Conservation (phyloP, 768 basidiomycete genomes). For the Phylloporus arenicola region DNA sequence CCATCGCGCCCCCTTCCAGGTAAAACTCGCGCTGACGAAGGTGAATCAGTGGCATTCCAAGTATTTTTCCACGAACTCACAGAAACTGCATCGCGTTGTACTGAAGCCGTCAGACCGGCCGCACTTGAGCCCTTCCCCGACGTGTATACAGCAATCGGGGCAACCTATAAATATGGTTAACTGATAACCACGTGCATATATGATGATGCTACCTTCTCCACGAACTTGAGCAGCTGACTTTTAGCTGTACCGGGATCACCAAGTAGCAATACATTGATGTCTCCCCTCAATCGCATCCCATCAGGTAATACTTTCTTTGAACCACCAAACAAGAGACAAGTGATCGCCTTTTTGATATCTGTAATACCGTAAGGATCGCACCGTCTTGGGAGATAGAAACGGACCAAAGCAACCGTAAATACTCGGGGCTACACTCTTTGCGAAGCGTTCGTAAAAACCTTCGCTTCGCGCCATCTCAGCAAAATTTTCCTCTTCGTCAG, state of each 20-base stretch:
- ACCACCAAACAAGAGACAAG: slow-evolving; percentile 94
- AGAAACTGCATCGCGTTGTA: slow-evolving; percentile 88
- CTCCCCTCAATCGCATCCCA: slow-evolving; percentile 93
- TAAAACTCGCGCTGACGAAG: slow-evolving; percentile 85
- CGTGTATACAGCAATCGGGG: slow-evolving; percentile 96
- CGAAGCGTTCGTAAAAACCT: slow-evolving; percentile 88
- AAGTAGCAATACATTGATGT: slow-evolving; percentile 93
- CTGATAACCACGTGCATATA: neutral
- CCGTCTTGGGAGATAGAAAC: neutral
- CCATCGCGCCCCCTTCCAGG: slow-evolving; percentile 99
- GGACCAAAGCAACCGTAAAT: slow-evolving; percentile 91
- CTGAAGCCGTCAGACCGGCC: slow-evolving; percentile 95
- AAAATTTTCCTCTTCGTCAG: slow-evolving; percentile 97
- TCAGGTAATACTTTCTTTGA: slow-evolving; percentile 97
- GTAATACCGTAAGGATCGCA: slow-evolving; percentile 6
- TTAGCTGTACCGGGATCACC: slow-evolving; percentile 99
- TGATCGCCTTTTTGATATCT: slow-evolving; percentile 99
- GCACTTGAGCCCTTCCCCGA: slow-evolving; percentile 98
- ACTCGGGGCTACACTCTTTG: slow-evolving; percentile 92
- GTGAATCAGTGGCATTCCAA: slow-evolving; percentile 1
- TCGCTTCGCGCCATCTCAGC: slow-evolving; percentile 84
- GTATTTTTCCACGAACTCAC: slow-evolving; percentile 41
- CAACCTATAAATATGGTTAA: slow-evolving; percentile 51
- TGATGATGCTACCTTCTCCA: slow-evolving; percentile 67
- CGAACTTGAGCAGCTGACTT: slow-evolving; percentile 95